These are phyloP conservation scores for Pyrus pyrifolia DNA, from an alignment of 306 rosid genomes.

Conservation along the genomic window DNA sequence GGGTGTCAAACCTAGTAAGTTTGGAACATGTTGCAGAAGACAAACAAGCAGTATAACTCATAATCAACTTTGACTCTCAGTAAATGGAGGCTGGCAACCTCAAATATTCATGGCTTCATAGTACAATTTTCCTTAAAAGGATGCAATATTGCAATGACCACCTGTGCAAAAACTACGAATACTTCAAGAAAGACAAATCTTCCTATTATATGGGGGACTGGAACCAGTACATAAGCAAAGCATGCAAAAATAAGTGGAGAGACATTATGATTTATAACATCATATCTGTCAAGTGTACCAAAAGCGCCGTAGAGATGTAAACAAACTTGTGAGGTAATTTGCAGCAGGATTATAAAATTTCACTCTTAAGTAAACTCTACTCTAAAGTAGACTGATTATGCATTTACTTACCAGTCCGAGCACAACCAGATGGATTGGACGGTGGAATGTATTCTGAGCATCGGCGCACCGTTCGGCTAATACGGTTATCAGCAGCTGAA, in stretches of 20 bases:
- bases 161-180: background rate
- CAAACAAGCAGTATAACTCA: no score
- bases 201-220: background rate
- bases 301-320: background rate
- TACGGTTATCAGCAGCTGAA: slow-evolving; percentile 65
- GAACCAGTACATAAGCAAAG: background rate
- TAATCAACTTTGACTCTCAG: no score
- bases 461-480: slow-evolving; percentile 44
- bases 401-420: slow-evolving; percentile 73
- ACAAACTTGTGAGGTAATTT: background rate
- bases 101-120: background rate
- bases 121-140: background rate
- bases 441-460: slow-evolving; percentile 85
- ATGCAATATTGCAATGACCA: background rate
- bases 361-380: background rate
- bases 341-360: background rate
- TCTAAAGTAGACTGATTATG: background rate
- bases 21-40: no score
- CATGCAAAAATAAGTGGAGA: background rate
- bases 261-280: background rate
- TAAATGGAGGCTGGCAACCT: background rate
- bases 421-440: slow-evolving; percentile 90
- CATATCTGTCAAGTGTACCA: background rate
- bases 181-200: background rate
- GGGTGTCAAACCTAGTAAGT: no score